Base-by-base conservation (phyloP, 129 eudicot genomes). In the Helianthus tuberosus region DNA sequence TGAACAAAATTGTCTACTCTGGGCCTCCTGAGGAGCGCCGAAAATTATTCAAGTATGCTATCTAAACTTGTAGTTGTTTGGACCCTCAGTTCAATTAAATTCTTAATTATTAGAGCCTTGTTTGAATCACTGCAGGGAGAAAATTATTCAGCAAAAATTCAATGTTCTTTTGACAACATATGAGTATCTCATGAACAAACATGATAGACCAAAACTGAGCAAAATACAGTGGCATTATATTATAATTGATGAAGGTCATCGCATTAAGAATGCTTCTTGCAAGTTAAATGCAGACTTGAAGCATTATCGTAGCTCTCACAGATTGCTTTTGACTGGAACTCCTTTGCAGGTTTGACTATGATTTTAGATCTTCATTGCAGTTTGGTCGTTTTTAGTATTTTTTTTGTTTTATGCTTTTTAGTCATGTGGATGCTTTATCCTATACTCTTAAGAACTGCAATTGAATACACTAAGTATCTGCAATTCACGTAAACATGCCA, bases 211-310 rank as follows among this genome's bases (percentile, higher is more conserved):
- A 68, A 94, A 94, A 79, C 86, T 94, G 72, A 88, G 97, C 84
- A 94, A 94, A 78, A 72, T 94, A 79, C 89, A 83, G 11, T 94
- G 98, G 98, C 98, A 88, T 83, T 91, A 94, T 78, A 81, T 94
- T 73, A 94, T 94, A 69, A 94, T 94, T 83, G 98, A 94, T 76
- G 98, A 94, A 80, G 98, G 98, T 52, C 98, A 94, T 80, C 97
- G 98, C 27, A 94, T 94, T 49, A 94, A 94, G 91, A 94, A 94
- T 88, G 98, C 98, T 63, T 94, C 98, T 72, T 94, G 98, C 96
- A 94, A 94, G 83, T 83, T 94, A 80, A 94, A 94, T 90, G 98
- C 98, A 77, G 98, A 94, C 10, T 80, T 94, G 87, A 94, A 94
- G 88, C 93, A 81, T 73, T 94, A 94, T 72, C 91, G 79, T 17